Evolutionary conservation across 2,329 filamentous ascomycete species (phyloP).

Genomic region (Neofusicoccum cordaticola): DNA sequence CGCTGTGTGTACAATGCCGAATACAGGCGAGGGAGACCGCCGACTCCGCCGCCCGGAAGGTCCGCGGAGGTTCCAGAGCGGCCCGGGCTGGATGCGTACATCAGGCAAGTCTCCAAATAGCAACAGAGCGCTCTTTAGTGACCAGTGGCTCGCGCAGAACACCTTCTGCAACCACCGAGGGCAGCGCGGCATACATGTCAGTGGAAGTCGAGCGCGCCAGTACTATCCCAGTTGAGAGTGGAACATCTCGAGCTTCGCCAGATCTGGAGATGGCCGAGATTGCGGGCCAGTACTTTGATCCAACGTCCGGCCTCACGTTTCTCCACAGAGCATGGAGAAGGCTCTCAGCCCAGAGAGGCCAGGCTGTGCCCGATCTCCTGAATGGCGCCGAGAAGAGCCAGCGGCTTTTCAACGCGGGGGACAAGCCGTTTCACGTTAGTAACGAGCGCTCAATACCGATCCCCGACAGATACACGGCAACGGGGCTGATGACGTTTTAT

Average conservation of each 20-base stretch:
- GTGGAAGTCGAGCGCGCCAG: background rate
- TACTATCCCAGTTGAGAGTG: background rate
- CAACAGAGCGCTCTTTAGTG: too few species aligned
- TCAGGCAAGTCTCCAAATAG: too few species aligned
- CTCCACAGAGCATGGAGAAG: constrained; percentile 67
- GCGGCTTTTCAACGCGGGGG: constrained; percentile 49
- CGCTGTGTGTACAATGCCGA: constrained; percentile 26
- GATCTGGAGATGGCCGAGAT: constrained; percentile 44
- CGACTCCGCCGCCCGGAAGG: constrained; percentile 19
- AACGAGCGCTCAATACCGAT: constrained; percentile 26
- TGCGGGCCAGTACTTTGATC: constrained; percentile 56
- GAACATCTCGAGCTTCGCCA: background rate
- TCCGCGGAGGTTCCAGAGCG: too few species aligned
- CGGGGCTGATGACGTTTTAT: constrained; percentile 51
- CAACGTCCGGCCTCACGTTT: constrained; percentile 53
- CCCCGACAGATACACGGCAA: constrained; percentile 42
- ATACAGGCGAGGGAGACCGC: constrained; percentile 28
- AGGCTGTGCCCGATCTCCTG: constrained; percentile 20
- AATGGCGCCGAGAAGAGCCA: constrained; percentile 37
- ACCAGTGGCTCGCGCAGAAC: too few species aligned
- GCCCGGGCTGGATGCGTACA: too few species aligned
- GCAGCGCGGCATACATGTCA: background rate
- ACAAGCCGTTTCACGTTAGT: constrained; percentile 46
- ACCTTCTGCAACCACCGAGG: too few species aligned
- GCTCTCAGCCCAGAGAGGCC: constrained; percentile 54